These are phyloP conservation scores for Sporisorium scitamineum DNA, from an alignment of 1,284 basidiomycete genomes.

Conservation along the genomic window DNA sequence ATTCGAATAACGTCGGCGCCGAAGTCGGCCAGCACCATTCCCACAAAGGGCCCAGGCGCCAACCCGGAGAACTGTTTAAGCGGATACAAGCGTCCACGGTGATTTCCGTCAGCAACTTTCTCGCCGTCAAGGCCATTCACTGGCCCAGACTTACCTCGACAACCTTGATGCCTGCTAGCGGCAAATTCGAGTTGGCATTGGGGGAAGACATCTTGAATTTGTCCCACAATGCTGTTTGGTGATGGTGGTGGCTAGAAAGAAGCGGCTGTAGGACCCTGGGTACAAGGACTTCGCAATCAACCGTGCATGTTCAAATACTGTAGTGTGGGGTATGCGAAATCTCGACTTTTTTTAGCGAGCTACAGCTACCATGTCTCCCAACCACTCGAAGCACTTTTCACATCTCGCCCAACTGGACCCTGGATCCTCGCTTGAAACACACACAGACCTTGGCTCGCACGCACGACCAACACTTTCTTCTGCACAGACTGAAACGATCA, in stretches of 20 bases:
- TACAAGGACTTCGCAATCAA: neutral
- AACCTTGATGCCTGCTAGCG: constrained; percentile 39
- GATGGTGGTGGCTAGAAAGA: constrained; percentile 5
- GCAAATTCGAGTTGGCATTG: constrained; percentile 26
- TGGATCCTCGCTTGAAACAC: neutral
- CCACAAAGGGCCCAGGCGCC: constrained; percentile 83
- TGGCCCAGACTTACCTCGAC: constrained; percentile 30
- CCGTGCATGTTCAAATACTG: neutral
- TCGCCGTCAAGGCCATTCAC: neutral
- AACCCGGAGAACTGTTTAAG: constrained; percentile 80
- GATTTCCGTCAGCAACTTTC: constrained; percentile 1
- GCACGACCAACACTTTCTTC: neutral
- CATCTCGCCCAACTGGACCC: constrained; percentile 12
- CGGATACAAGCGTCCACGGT: neutral
- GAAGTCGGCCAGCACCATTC: constrained; percentile 81
- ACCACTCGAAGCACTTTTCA: constrained; percentile 7
- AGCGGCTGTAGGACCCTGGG: too few relatives aligned
- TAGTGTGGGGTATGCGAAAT: constrained; percentile 14
- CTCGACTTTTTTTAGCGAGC: constrained; percentile 27
- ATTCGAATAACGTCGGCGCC: constrained; percentile 83
- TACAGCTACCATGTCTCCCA: constrained; percentile 16
- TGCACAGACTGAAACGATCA: neutral
- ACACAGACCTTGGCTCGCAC: neutral
- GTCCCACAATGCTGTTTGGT: neutral
- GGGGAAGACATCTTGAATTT: constrained; percentile 22